phyloP scores from a whole-genome alignment of 768 basidiomycete genomes.

The Pholiota conissans region DNA sequence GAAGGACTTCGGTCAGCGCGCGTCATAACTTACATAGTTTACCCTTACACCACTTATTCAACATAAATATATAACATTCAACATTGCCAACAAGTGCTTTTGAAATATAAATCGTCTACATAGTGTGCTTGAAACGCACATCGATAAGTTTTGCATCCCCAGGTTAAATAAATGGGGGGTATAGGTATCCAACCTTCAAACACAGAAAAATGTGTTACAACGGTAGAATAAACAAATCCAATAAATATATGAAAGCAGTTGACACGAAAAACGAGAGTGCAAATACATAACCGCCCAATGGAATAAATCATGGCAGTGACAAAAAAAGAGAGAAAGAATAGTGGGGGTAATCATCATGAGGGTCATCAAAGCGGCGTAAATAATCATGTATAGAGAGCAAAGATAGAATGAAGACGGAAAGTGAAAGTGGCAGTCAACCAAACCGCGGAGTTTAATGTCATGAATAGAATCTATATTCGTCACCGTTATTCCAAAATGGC shows the following conservation, averaged over 20 bases:
- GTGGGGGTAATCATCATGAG: background rate
- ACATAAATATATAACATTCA: too few relatives aligned
- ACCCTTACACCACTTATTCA: too few relatives aligned
- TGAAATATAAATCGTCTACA: background rate
- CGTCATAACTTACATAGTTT: too few relatives aligned
- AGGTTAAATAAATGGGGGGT: background rate
- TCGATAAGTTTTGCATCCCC: background rate
- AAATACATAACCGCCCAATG: background rate
- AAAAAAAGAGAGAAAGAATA: background rate
- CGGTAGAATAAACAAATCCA: background rate
- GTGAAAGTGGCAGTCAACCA: background rate
- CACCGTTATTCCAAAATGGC: slow-evolving; percentile 17
- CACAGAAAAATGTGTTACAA: background rate
- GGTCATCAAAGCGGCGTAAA: background rate
- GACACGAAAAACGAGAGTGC: background rate
- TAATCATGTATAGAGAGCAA: background rate
- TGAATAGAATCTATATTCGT: slow-evolving; percentile 13
- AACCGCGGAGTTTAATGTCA: background rate
- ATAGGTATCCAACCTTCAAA: background rate
- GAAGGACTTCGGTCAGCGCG: too few relatives aligned
- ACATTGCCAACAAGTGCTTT: too few relatives aligned
- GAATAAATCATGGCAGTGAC: background rate
- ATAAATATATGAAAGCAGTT: background rate
- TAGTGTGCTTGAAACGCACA: background rate
- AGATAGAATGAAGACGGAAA: background rate